phyloP scores from a whole-genome alignment of 2,329 filamentous ascomycete species.

The Talaromyces pinophilus region DNA sequence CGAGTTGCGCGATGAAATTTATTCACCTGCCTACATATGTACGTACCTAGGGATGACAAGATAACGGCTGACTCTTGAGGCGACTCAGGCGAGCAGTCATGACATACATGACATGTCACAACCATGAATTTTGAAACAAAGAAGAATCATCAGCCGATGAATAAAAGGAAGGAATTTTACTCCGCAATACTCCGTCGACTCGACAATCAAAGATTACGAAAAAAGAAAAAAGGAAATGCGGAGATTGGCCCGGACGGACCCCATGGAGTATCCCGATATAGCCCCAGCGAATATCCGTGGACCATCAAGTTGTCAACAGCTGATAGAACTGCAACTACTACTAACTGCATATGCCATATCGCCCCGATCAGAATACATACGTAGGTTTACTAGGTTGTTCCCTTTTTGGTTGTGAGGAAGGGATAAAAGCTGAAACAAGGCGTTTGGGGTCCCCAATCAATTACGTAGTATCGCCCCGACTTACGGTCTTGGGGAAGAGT shows the following conservation, averaged over 20 bases:
- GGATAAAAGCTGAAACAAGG: constrained; percentile 6
- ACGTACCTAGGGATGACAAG: neutral
- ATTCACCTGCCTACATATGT: neutral
- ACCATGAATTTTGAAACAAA: neutral
- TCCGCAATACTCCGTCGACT: constrained; percentile 1
- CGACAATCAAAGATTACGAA: neutral
- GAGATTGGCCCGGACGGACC: neutral
- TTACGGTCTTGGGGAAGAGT: neutral
- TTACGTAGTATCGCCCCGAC: neutral
- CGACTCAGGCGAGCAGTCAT: neutral
- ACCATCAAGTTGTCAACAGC: neutral
- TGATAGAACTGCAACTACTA: neutral
- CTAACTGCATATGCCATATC: neutral
- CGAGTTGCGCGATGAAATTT: constrained; percentile 11
- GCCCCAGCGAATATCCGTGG: constrained; percentile 2
- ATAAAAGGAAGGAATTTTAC: neutral
- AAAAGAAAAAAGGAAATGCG: neutral
- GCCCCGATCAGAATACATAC: neutral
- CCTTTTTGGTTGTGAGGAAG: neutral
- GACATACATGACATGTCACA: constrained; percentile 7
- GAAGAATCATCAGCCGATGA: neutral
- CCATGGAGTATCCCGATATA: neutral
- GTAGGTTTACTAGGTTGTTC: too few species aligned
- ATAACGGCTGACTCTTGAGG: neutral
- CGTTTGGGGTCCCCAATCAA: neutral